These are phyloP conservation scores for Kwoniella dendrophila DNA, from an alignment of 768 basidiomycete species.

Conservation along the genomic window DNA sequence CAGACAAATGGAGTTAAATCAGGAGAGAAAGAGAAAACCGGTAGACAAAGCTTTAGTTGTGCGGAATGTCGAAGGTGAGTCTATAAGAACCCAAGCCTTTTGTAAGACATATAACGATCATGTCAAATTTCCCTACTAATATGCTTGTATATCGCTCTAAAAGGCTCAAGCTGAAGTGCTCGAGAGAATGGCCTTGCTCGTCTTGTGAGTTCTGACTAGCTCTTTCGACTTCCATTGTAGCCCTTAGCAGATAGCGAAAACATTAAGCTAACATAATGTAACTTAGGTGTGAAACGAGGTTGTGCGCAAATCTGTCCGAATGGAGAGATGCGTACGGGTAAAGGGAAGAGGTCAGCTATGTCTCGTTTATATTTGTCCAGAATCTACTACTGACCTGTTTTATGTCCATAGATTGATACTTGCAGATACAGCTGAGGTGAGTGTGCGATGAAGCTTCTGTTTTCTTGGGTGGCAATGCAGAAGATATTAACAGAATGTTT, in stretches of 20 bases:
- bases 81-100: not conserved
- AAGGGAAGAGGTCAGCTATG: conserved; percentile 40
- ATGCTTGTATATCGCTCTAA: not conserved
- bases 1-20: conserved; percentile 3
- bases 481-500: conserved; percentile 7
- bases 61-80: conserved; percentile 51
- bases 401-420: conserved; percentile 40
- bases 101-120: not conserved
- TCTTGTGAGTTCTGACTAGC: conserved; percentile 38
- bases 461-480: not conserved
- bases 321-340: conserved; percentile 50
- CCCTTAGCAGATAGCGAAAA: not conserved
- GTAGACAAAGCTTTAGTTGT: conserved; percentile 50
- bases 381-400: not conserved
- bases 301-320: conserved; percentile 54
- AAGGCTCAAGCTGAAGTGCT: conserved; percentile 54
- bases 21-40: conserved; percentile 22
- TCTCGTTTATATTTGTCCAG: not conserved
- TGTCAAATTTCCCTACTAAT: not conserved
- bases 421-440: conserved; percentile 50
- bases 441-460: not conserved
- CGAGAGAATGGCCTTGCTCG: conserved; percentile 52
- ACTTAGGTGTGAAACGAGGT: conserved; percentile 47
- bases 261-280: not conserved
- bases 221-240: not conserved